Evolutionary conservation across 2,329 filamentous ascomycete species (phyloP).

Genomic region (Microsporum ferrugineum): DNA sequence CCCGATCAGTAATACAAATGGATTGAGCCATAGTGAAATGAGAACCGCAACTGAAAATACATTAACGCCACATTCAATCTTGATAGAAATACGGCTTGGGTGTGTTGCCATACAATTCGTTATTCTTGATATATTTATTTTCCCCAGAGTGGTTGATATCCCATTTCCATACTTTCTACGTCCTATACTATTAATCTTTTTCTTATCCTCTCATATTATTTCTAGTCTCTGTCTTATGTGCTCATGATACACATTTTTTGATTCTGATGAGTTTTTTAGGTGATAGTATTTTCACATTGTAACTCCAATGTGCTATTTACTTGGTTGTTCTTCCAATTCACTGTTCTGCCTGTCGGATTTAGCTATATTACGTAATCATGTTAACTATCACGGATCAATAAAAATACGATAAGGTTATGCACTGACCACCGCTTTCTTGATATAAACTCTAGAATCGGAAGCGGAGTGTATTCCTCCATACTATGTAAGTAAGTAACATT

Average conservation of each 20-base stretch:
- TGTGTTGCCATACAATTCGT: neutral
- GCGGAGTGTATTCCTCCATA: too few relatives aligned
- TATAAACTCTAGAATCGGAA: neutral
- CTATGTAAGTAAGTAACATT: neutral
- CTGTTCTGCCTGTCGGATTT: neutral
- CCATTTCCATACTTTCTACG: neutral
- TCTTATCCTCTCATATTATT: neutral
- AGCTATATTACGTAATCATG: neutral
- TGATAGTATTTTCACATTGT: neutral
- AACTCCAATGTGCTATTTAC: neutral
- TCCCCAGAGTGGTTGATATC: neutral
- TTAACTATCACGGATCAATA: neutral
- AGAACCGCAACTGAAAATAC: neutral
- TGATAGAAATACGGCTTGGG: slow-evolving; percentile 3
- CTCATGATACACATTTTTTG: slow-evolving; percentile 3
- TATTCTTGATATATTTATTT: slow-evolving; percentile 1
- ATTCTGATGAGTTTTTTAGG: neutral
- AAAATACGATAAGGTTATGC: neutral
- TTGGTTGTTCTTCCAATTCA: neutral
- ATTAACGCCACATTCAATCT: slow-evolving; percentile 1
- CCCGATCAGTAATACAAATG: neutral
- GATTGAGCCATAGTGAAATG: neutral
- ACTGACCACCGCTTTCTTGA: neutral
- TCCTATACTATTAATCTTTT: neutral
- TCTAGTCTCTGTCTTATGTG: neutral